Conservation (phyloP, 345 rosid genomes). For the Camelina neglecta region DNA sequence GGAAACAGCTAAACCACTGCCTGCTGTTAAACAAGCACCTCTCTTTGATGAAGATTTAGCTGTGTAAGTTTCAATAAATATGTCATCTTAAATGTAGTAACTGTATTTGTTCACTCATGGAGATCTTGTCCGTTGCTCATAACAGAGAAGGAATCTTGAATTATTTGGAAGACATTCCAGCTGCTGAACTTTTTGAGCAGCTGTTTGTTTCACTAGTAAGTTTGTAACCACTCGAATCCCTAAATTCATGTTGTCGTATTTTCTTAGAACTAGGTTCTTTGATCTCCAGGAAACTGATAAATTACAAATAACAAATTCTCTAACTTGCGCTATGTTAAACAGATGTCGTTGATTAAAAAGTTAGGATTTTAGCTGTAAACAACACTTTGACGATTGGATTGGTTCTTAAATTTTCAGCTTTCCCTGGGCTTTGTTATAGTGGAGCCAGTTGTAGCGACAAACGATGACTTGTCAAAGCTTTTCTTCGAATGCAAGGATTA, state of each 20-base stretch:
- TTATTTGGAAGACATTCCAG: constrained; percentile 74
- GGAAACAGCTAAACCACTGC: constrained; percentile 88
- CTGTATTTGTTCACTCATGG: constrained; percentile 23
- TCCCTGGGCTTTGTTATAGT: constrained; percentile 69
- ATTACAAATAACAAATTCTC: constrained; percentile 1
- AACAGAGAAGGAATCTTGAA: constrained; percentile 88
- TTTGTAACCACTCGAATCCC: constrained; percentile 9
- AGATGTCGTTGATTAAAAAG: constrained; percentile 31
- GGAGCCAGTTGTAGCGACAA: constrained; percentile 60
- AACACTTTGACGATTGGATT: constrained; percentile 15
- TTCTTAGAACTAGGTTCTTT: background rate
- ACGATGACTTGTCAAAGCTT: constrained; percentile 67
- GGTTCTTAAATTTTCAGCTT: constrained; percentile 57
- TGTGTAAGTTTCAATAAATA: constrained; percentile 65
- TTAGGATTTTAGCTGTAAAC: constrained; percentile 14
- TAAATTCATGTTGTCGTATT: background rate
- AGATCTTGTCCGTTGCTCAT: constrained; percentile 24
- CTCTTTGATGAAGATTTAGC: constrained; percentile 93
- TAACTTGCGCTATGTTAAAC: background rate
- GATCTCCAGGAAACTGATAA: background rate
- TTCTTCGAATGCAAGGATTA: constrained; percentile 88
- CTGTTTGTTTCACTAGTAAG: constrained; percentile 85
- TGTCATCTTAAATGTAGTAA: constrained; percentile 16
- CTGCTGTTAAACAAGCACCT: constrained; percentile 91
- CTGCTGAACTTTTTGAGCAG: constrained; percentile 77